Evolutionary conservation across 805 yeast genomes (phyloP).

Genomic region (Lipomyces sp.): DNA sequence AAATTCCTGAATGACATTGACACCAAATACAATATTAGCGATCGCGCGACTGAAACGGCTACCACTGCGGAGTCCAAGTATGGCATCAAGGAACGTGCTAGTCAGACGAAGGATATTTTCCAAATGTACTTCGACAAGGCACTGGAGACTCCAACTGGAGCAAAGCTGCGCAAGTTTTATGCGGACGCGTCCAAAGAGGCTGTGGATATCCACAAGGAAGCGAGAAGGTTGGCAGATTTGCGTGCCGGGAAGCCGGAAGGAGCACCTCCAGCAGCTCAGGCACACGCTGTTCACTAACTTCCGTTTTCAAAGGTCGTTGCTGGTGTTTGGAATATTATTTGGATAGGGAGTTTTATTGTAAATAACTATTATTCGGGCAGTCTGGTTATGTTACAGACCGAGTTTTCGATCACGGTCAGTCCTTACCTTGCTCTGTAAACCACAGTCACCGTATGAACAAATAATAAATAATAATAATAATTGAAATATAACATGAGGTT

Average conservation of each 20-base stretch:
- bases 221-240: slow-evolving; percentile 68
- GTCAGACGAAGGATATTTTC: slow-evolving; percentile 39
- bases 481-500: no score
- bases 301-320: no score
- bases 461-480: no score
- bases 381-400: no score
- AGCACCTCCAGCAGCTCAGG: background rate
- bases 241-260: slow-evolving; percentile 48
- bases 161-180: slow-evolving; percentile 66
- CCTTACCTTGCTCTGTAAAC: no score
- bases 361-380: no score
- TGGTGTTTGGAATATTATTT: no score
- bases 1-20: slow-evolving; percentile 54
- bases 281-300: background rate
- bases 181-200: slow-evolving; percentile 60
- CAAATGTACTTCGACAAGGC: slow-evolving; percentile 47
- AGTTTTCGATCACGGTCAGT: no score
- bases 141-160: slow-evolving; percentile 52
- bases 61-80: slow-evolving; percentile 48
- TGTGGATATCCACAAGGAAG: slow-evolving; percentile 72
- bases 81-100: slow-evolving; percentile 50
- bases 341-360: no score
- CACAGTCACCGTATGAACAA: no score
- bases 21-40: slow-evolving; percentile 40
- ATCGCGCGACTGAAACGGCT: slow-evolving; percentile 37